Conservation (phyloP, 2,329 filamentous ascomycete species). For the Calonectria multiphialidica region DNA sequence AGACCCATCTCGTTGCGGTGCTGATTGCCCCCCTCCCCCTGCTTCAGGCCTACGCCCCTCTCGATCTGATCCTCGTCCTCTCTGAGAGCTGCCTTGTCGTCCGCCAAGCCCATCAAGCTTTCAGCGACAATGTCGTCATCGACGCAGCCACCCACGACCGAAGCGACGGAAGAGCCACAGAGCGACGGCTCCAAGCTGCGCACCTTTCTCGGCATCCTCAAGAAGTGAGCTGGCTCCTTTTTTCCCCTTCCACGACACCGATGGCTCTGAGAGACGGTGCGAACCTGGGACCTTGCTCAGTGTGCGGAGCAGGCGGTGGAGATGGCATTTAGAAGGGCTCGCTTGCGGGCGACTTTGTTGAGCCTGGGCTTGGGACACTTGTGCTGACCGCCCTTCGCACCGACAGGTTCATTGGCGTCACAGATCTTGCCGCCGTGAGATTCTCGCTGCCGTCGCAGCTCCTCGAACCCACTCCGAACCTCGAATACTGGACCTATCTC, state of each 20-base stretch:
- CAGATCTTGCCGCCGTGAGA: constrained; percentile 94
- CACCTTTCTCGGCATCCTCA: constrained; percentile 88
- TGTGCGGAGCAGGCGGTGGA: constrained; percentile 30
- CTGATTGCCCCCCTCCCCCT: constrained; percentile 8
- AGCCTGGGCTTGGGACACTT: constrained; percentile 13
- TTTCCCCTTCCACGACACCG: constrained; percentile 17
- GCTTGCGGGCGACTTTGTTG: constrained; percentile 17
- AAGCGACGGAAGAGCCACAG: constrained; percentile 58
- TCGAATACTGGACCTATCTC: constrained; percentile 99
- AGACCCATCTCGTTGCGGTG: constrained; percentile 1
- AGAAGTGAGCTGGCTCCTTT: constrained; percentile 73
- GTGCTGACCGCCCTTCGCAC: constrained; percentile 44
- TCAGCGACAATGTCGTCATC: constrained; percentile 53
- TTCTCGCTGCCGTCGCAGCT: constrained; percentile 97
- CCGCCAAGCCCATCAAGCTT: constrained; percentile 21
- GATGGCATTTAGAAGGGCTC: constrained; percentile 18
- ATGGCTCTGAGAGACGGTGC: constrained; percentile 26
- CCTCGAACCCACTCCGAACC: constrained; percentile 93
- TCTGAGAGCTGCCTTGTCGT: constrained; percentile 9
- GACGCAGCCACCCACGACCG: constrained; percentile 47
- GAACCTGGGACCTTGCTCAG: constrained; percentile 31
- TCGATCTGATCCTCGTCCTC: background rate
- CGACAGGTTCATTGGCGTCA: constrained; percentile 90
- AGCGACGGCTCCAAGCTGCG: constrained; percentile 91
- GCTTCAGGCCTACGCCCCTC: background rate